Percentiles rank a stretch among this genome's conserved stretches.
Evolutionary conservation across 169 alveolate genomes (phyloP).

Genomic region (Cryptosporidium ryanae): DNA sequence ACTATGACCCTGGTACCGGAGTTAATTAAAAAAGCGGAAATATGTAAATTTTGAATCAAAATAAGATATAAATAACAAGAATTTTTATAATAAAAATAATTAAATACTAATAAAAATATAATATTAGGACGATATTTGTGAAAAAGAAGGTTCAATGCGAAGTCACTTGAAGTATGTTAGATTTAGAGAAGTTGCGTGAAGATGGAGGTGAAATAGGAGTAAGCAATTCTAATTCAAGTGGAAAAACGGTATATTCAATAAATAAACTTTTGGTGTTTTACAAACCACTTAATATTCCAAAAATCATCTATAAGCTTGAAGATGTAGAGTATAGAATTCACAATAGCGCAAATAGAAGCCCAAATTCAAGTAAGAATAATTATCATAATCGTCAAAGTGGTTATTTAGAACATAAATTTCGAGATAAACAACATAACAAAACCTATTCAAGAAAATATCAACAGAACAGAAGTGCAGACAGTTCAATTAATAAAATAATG

Average conservation of each 20-base stretch:
- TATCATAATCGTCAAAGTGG: neutral
- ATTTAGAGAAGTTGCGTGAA: neutral
- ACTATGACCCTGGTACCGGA: too few species aligned
- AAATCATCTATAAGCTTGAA: slow-evolving; percentile 12
- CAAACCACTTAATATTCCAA: slow-evolving; percentile 50
- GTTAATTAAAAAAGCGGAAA: too few species aligned
- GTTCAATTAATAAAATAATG: too few species aligned
- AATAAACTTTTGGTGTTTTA: slow-evolving; percentile 14
- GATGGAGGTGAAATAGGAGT: neutral
- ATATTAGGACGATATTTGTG: too few species aligned
- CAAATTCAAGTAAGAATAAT: neutral
- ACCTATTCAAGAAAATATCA: neutral
- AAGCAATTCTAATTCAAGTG: neutral
- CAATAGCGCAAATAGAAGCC: neutral
- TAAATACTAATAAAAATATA: too few species aligned
- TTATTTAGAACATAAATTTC: neutral
- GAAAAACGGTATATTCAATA: slow-evolving; percentile 6
- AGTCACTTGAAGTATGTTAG: too few species aligned
- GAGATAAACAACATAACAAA: slow-evolving; percentile 3
- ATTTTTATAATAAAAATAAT: too few species aligned
- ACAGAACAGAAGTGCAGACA: too few species aligned
- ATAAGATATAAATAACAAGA: too few species aligned
- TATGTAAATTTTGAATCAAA: too few species aligned
- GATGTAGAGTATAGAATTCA: neutral
- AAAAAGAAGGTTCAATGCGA: too few species aligned